Percentiles rank a stretch among this genome's conserved stretches.
Evolutionary conservation across 805 yeast genomes (phyloP).

Genomic region (Cyberlindnera samutprakarnensis): DNA sequence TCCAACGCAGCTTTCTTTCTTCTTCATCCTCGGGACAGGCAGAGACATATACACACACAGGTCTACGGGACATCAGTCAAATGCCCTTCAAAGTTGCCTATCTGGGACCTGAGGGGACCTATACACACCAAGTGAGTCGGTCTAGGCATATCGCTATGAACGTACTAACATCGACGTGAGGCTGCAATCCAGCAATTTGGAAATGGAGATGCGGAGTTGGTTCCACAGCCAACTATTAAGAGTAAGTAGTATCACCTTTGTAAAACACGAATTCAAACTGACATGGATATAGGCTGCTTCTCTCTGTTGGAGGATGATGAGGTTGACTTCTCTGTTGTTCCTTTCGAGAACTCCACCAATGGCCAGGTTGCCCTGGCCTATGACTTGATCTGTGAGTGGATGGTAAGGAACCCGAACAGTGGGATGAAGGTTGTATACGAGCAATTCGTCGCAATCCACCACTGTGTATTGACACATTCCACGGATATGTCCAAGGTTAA

Average conservation of each 20-base stretch:
- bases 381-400: slow-evolving; percentile 71
- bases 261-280: neutral
- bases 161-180: slow-evolving; percentile 17
- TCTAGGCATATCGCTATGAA: neutral
- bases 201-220: slow-evolving; percentile 16
- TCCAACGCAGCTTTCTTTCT: too few relatives aligned
- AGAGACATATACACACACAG: too few relatives aligned
- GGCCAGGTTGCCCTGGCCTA: slow-evolving; percentile 87
- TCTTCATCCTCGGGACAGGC: too few relatives aligned
- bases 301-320: slow-evolving; percentile 32
- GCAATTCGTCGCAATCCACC: slow-evolving; percentile 77
- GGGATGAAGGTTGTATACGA: slow-evolving; percentile 49
- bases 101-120: slow-evolving; percentile 89
- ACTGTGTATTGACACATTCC: slow-evolving; percentile 54
- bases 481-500: slow-evolving; percentile 36
- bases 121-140: slow-evolving; percentile 71
- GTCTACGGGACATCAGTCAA: too few relatives aligned
- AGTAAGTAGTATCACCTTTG: neutral
- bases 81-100: slow-evolving; percentile 47
- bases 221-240: slow-evolving; percentile 24
- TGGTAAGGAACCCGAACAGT: slow-evolving; percentile 22
- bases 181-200: slow-evolving; percentile 54
- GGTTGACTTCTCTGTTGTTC: slow-evolving; percentile 73
- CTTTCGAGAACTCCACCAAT: slow-evolving; percentile 90
- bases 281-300: slow-evolving; percentile 46